Evolutionary conservation across 495 filamentous ascomycete species (phyloP).

Genomic region (Neurospora sublineolata): DNA sequence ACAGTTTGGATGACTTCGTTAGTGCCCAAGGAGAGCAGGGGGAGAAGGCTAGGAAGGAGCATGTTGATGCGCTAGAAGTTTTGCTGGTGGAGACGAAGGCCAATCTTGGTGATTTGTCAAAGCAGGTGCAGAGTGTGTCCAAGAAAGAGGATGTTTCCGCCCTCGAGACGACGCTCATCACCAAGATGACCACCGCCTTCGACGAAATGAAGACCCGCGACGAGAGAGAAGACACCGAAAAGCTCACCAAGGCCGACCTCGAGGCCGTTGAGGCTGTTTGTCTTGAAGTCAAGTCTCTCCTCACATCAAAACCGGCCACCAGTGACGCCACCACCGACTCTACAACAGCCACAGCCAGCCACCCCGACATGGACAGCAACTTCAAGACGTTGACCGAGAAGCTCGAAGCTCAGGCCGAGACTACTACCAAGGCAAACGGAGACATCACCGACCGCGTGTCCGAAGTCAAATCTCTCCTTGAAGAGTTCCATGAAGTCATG

Average conservation of each 20-base stretch:
- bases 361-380: constrained; percentile 54
- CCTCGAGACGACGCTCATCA: constrained; percentile 61
- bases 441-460: constrained; percentile 38
- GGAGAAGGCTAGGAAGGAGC: constrained; percentile 50
- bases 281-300: constrained; percentile 63
- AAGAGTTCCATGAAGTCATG: constrained; percentile 38
- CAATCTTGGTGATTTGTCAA: constrained; percentile 45
- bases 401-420: constrained; percentile 38
- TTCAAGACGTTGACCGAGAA: constrained; percentile 64
- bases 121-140: constrained; percentile 50
- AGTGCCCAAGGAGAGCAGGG: constrained; percentile 32
- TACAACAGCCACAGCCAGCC: neutral
- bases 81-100: constrained; percentile 62
- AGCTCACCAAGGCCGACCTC: constrained; percentile 64
- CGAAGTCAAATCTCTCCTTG: constrained; percentile 40
- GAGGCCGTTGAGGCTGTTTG: constrained; percentile 68
- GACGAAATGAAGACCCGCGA: constrained; percentile 64
- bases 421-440: constrained; percentile 52
- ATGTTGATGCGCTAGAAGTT: constrained; percentile 61
- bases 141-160: constrained; percentile 65
- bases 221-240: constrained; percentile 52
- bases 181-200: constrained; percentile 59
- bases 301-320: constrained; percentile 22
- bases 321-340: neutral
- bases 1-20: constrained; percentile 64